These are phyloP conservation scores for Coemansia brasiliensis DNA, from an alignment of 192 early-diverging fungal genomes.

Conservation along the genomic window DNA sequence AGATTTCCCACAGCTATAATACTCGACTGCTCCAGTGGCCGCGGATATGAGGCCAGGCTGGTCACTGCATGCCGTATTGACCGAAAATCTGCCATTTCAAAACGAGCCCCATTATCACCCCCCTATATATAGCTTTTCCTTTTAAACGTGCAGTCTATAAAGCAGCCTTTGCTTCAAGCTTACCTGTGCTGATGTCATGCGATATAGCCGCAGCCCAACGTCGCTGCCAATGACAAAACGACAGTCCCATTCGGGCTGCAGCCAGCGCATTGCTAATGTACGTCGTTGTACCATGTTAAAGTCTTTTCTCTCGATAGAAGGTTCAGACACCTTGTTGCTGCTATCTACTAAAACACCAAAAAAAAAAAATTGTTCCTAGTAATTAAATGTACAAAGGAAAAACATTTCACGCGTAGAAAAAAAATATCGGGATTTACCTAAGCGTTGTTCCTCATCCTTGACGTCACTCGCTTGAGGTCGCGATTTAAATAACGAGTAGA, in stretches of 20 bases:
- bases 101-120: not conserved
- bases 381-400: not conserved
- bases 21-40: conserved; percentile 21
- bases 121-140: conserved; percentile 5
- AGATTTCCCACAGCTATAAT: conserved; percentile 31
- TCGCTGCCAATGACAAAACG: conserved; percentile 32
- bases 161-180: conserved; percentile 1
- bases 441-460: not conserved
- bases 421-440: not conserved
- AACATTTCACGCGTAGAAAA: not conserved
- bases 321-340: not conserved
- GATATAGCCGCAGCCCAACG: conserved; percentile 32
- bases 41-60: conserved; percentile 34
- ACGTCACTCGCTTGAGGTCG: not conserved
- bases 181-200: conserved; percentile 19
- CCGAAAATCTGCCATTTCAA: conserved; percentile 24
- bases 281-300: conserved; percentile 7
- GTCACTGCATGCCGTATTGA: conserved; percentile 23
- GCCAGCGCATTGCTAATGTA: conserved; percentile 38
- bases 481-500: too few relatives aligned
- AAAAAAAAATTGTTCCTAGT: not conserved
- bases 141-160: not conserved
- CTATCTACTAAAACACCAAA: not conserved
- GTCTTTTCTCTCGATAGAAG: not conserved
- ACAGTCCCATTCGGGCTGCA: conserved; percentile 34